Evolutionary conservation across 1,284 basidiomycete genomes (phyloP).

Genomic region (Ganoderma boninense): DNA sequence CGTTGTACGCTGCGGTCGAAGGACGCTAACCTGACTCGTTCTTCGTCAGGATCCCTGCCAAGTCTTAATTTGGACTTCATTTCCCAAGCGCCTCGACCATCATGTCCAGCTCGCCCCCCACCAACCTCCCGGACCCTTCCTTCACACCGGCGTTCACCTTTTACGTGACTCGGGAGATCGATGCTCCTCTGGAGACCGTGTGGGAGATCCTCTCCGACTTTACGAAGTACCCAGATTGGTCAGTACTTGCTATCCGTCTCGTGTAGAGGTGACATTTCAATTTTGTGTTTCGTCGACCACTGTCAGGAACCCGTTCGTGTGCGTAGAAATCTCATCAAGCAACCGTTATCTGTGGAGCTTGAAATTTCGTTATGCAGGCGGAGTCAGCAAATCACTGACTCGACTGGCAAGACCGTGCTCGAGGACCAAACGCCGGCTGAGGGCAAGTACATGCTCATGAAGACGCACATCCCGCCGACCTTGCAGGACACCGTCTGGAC

Average conservation of each 20-base stretch:
- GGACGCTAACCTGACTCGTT: not conserved
- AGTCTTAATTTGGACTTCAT: not conserved
- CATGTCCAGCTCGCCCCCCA: not conserved
- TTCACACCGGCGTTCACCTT: conserved; percentile 46
- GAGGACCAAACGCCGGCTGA: conserved; percentile 56
- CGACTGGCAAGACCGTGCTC: conserved; percentile 47
- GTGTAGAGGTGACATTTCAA: not conserved
- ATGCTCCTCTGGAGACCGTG: conserved; percentile 56
- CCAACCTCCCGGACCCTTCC: conserved; percentile 30
- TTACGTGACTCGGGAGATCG: conserved; percentile 50
- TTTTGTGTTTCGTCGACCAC: not conserved
- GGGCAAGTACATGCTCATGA: conserved; percentile 57
- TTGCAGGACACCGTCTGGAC: conserved; percentile 45
- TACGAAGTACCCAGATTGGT: conserved; percentile 62
- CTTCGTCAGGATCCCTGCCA: not conserved
- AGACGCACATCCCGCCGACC: conserved; percentile 68
- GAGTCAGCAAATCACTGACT: conserved; percentile 58
- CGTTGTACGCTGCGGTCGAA: not conserved
- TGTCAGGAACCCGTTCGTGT: conserved; percentile 76
- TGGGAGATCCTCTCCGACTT: conserved; percentile 59
- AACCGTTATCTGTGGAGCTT: not conserved
- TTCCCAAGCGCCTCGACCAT: conserved; percentile 2
- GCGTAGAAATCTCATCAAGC: conserved; percentile 25
- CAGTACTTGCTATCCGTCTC: not conserved
- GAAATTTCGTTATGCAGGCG: conserved; percentile 50